Evolutionary conservation across 345 rosid species (phyloP).

Genomic region (Ailanthus altissimus): DNA sequence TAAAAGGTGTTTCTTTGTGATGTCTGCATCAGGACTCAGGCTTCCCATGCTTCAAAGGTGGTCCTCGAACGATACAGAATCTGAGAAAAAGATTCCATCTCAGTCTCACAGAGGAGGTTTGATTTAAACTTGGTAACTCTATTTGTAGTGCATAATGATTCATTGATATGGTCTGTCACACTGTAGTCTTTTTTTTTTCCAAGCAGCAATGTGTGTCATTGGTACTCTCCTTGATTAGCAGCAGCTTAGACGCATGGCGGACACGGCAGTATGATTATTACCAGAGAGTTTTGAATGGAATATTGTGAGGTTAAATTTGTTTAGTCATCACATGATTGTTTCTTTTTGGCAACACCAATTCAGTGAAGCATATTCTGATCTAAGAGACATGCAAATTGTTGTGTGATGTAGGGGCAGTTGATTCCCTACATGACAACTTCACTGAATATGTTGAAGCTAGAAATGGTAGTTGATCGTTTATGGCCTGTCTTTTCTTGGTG

Average conservation of each 20-base stretch:
- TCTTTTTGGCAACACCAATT: slow-evolving; percentile 23
- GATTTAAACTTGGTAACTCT: slow-evolving; percentile 11
- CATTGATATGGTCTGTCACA: slow-evolving; percentile 19
- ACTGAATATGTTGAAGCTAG: slow-evolving; percentile 17
- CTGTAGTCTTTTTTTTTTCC: slow-evolving; percentile 31
- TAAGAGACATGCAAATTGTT: slow-evolving; percentile 3
- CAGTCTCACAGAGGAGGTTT: slow-evolving; percentile 96
- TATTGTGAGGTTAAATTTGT: slow-evolving; percentile 54
- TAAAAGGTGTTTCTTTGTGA: slow-evolving; percentile 11
- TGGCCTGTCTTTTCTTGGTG: slow-evolving; percentile 26
- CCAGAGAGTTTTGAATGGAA: slow-evolving; percentile 95
- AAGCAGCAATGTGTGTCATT: slow-evolving; percentile 97
- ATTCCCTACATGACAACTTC: slow-evolving; percentile 1
- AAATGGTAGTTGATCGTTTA: slow-evolving; percentile 17
- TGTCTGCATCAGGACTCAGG: slow-evolving; percentile 78
- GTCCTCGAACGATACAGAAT: slow-evolving; percentile 90
- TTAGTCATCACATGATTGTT: slow-evolving; percentile 19
- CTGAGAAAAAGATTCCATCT: slow-evolving; percentile 91
- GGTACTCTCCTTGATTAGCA: slow-evolving; percentile 97
- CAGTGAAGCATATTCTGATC: slow-evolving; percentile 25
- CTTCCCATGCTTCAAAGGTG: slow-evolving; percentile 98
- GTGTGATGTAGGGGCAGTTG: slow-evolving; percentile 17
- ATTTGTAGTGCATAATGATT: not conserved
- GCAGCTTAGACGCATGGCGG: slow-evolving; percentile 99
- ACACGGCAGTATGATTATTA: slow-evolving; percentile 98